Evolutionary conservation across 352 stramenopile genomes (phyloP).

Genomic region (Pythium rishiriense): DNA sequence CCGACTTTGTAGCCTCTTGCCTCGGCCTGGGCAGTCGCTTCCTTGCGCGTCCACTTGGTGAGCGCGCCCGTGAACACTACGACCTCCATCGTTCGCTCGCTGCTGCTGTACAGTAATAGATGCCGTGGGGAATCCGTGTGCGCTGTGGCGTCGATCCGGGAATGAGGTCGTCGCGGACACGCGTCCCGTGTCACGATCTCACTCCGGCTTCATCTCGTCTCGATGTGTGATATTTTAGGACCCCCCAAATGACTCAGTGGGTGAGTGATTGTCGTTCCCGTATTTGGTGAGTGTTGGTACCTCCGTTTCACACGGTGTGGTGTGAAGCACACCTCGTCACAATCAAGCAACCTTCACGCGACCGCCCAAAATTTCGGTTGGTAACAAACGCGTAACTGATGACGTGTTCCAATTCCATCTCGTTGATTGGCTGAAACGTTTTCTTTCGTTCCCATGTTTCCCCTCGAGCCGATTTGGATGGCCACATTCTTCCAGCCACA

Average conservation of each 20-base stretch:
- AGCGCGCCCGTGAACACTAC: conserved; percentile 64
- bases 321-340: neutral
- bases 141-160: neutral
- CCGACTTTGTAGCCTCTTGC: conserved; percentile 39
- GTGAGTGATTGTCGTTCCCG: conserved; percentile 4
- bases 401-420: no score
- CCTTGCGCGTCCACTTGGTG: conserved; percentile 42
- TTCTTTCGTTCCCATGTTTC: neutral
- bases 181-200: neutral
- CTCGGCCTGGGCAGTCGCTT: conserved; percentile 36
- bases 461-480: conserved; percentile 5
- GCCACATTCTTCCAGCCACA: conserved; percentile 8
- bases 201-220: neutral
- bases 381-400: no score
- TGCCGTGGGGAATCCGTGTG: neutral
- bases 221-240: neutral
- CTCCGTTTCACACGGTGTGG: no score
- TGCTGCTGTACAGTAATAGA: no score
- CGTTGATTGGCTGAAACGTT: no score
- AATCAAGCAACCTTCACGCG: neutral
- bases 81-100: conserved; percentile 15
- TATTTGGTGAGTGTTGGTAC: conserved; percentile 6
- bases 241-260: no score
- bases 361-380: no score
- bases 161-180: conserved; percentile 4